Percentiles rank a stretch among this genome's conserved stretches.
These are phyloP conservation scores for Colletotrichum zoysiae DNA, from an alignment of 2,329 filamentous ascomycete species.

Conservation along the genomic window DNA sequence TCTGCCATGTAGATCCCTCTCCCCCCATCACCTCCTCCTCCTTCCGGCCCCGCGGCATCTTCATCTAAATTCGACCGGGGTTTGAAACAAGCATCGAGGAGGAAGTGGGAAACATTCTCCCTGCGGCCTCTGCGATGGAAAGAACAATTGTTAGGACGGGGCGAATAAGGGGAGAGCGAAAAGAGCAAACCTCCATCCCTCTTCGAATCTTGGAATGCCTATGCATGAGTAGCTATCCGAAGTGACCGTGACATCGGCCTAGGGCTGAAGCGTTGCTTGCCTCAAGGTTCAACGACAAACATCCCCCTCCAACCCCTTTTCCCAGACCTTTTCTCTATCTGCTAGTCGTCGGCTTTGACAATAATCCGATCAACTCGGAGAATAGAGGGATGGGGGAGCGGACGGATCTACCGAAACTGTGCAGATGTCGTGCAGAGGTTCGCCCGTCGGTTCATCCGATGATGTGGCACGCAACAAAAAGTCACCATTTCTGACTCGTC, in stretches of 20 bases:
- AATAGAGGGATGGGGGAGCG: neutral
- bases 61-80: slow-evolving; percentile 36
- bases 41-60: slow-evolving; percentile 27
- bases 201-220: neutral
- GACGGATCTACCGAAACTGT: neutral
- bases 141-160: neutral
- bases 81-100: slow-evolving; percentile 27
- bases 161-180: neutral
- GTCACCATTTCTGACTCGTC: neutral
- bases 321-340: neutral
- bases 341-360: slow-evolving; percentile 1
- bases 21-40: neutral
- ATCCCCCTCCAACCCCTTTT: neutral
- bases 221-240: neutral
- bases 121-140: neutral
- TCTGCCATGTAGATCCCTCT: neutral
- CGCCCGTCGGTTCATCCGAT: slow-evolving; percentile 28
- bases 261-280: slow-evolving; percentile 18
- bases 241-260: slow-evolving; percentile 17
- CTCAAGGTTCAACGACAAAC: slow-evolving; percentile 15
- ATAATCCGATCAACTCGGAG: slow-evolving; percentile 19
- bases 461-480: neutral
- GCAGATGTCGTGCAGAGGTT: neutral
- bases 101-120: slow-evolving; percentile 1
- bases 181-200: neutral